Percentiles rank a stretch among this genome's conserved stretches.
Conservation (phyloP, 257 asterid genomes). For the Mitragyna speciosa region DNA sequence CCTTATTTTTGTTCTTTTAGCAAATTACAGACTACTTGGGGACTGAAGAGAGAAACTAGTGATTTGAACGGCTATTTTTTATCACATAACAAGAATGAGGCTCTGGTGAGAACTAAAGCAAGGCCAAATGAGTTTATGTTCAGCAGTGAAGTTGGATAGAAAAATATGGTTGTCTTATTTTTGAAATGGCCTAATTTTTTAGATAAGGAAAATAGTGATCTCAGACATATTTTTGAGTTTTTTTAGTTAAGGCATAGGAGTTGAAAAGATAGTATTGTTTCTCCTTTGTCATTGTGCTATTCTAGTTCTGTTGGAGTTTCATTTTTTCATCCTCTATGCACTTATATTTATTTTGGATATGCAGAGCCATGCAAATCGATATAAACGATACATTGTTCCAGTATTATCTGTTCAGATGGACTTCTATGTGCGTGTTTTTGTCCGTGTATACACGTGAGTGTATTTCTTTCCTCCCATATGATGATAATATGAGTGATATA, state of each 20-base stretch:
- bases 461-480: conserved; percentile 14
- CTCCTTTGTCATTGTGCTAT: background rate
- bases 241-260: background rate
- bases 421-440: conserved; percentile 95
- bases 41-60: background rate
- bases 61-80: background rate
- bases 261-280: background rate
- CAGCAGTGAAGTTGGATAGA: background rate
- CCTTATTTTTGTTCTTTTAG: background rate
- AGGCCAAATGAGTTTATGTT: background rate
- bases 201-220: background rate
- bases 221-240: conserved; percentile 1
- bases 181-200: background rate
- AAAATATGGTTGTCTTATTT: background rate
- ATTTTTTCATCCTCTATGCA: background rate
- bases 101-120: background rate
- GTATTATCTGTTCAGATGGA: conserved; percentile 93
- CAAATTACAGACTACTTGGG: background rate
- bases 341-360: conserved; percentile 9
- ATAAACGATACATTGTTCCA: conserved; percentile 90
- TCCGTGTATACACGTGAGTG: conserved; percentile 84
- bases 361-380: conserved; percentile 99
- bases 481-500: background rate
- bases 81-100: background rate
- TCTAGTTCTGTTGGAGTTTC: background rate